phyloP scores from a whole-genome alignment of 2,329 filamentous ascomycete genomes.

The Cladorrhinum sp. region DNA sequence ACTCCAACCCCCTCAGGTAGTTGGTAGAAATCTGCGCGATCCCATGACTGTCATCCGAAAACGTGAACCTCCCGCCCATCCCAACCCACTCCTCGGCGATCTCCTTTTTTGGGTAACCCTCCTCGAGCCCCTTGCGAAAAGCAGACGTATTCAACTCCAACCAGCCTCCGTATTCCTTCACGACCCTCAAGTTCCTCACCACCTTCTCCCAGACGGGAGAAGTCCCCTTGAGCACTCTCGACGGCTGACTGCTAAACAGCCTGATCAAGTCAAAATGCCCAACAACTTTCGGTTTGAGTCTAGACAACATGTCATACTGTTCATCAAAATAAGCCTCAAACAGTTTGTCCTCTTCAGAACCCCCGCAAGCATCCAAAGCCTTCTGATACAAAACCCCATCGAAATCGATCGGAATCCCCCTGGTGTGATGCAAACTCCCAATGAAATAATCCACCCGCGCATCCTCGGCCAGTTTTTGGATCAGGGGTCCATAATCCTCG shows the following conservation, averaged over 20 bases:
- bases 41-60: slow-evolving; percentile 94
- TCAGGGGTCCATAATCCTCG: slow-evolving; percentile 50
- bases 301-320: slow-evolving; percentile 75
- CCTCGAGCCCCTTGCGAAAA: slow-evolving; percentile 81
- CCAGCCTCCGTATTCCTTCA: slow-evolving; percentile 72
- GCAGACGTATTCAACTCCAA: slow-evolving; percentile 88
- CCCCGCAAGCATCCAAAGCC: slow-evolving; percentile 40
- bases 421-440: slow-evolving; percentile 87
- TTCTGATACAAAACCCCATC: slow-evolving; percentile 63
- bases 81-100: slow-evolving; percentile 76
- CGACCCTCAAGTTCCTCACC: slow-evolving; percentile 67
- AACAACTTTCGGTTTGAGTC: slow-evolving; percentile 71
- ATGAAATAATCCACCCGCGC: slow-evolving; percentile 83
- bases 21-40: slow-evolving; percentile 84
- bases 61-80: slow-evolving; percentile 76
- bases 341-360: slow-evolving; percentile 64
- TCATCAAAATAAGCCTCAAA: slow-evolving; percentile 85
- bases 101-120: slow-evolving; percentile 80
- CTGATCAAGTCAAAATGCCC: slow-evolving; percentile 94
- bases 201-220: slow-evolving; percentile 62
- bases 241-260: slow-evolving; percentile 69
- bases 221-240: slow-evolving; percentile 50
- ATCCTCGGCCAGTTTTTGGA: slow-evolving; percentile 55
- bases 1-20: slow-evolving; percentile 68
- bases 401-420: slow-evolving; percentile 85